These are phyloP conservation scores for Pseudogymnoascus sp. DNA, from an alignment of 2,329 filamentous ascomycete genomes.

Conservation along the genomic window DNA sequence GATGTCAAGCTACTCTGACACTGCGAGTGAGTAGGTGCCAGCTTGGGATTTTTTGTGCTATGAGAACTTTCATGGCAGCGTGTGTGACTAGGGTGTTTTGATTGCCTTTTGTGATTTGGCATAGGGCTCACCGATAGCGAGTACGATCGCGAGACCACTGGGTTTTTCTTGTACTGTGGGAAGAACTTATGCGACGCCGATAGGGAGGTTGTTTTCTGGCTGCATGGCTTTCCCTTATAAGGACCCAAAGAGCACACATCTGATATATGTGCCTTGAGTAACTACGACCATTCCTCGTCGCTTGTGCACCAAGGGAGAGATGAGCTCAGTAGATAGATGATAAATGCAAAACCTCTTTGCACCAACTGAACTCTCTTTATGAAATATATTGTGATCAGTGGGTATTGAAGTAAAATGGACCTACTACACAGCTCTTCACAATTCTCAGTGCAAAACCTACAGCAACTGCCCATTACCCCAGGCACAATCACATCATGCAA, in stretches of 20 bases:
- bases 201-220: background rate
- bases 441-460: background rate
- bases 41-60: background rate
- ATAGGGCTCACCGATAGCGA: background rate
- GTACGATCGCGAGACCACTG: background rate
- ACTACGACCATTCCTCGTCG: background rate
- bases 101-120: background rate
- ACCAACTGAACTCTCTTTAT: background rate
- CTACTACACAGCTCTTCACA: background rate
- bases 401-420: background rate
- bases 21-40: background rate
- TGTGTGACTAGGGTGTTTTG: background rate
- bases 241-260: background rate
- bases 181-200: background rate
- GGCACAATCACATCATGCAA: background rate
- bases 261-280: background rate
- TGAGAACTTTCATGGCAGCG: background rate
- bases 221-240: background rate
- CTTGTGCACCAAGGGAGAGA: background rate
- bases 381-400: background rate
- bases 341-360: background rate
- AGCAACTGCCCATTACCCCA: background rate
- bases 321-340: background rate
- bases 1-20: background rate
- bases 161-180: background rate